Evolutionary conservation across 2,329 filamentous ascomycete species (phyloP), one percentile per base, ranked within the genome.

Genomic region (Coleophoma crateriformis): DNA sequence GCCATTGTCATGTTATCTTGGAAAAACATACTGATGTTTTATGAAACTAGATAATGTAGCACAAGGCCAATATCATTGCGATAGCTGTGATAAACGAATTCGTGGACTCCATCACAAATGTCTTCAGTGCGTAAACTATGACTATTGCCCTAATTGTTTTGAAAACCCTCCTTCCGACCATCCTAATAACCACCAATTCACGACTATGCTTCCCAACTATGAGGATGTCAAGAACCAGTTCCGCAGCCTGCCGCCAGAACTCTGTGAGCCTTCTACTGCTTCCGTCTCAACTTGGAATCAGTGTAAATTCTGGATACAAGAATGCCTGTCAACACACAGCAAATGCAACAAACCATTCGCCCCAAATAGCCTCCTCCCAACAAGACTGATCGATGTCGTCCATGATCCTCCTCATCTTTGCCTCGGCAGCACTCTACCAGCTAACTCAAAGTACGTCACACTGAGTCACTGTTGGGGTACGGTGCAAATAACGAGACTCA

Each of bases 381-480:
- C 34, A 37, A 37, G 34, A 37, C n/a, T 37, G 34, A 37, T 37
- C 34, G 34, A 37, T 37, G 34, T 37, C n/a, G 4, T 12, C 11
- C 12, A 37, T 37, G n/a, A 37, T 12, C 34, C n/a, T 37, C 34
- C 34, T 12, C 34, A 4, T 4, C 11, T 37, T 37, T 37, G 34
- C 4, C 11, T n/a, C 4, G 3, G 12, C n/a, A n/a, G 4, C n/a
- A n/a, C n/a, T 12, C 12, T 37, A 12, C 12, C 34, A n/a, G 12
- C 34, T 12, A n/a, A 37, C n/a, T 2, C 34, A 37, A 45, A 45
- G 17, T 45, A 45, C 7, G 42, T 17, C 12, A 46, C 45, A 15
- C 34, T 46, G 19, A 46, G 45, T 33, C 45, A 46, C 19, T 46
- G 45, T 19, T 46, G 45, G 45, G 45, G 45, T 15, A 35, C 37